phyloP scores from a whole-genome alignment of 2,329 filamentous ascomycete genomes.

The Periconia sp. region DNA sequence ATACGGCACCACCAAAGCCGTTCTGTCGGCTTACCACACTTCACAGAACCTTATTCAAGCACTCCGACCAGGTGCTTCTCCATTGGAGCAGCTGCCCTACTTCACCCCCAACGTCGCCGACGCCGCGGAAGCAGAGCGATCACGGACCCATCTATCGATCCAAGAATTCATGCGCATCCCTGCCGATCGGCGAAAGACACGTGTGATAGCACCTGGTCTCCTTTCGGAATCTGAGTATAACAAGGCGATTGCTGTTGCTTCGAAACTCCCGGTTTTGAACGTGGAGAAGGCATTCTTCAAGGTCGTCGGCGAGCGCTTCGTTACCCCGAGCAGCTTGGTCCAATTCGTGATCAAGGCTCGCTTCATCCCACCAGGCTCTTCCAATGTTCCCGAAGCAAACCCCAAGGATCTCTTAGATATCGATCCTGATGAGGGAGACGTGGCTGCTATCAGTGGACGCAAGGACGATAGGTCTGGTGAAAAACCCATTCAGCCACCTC shows the following conservation, averaged over 20 bases:
- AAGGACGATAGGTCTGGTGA: conserved; percentile 70
- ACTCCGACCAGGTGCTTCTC: conserved; percentile 79
- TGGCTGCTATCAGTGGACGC: conserved; percentile 82
- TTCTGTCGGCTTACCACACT: conserved; percentile 80
- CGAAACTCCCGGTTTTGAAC: conserved; percentile 81
- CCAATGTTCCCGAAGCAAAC: conserved; percentile 74
- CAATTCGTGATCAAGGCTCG: conserved; percentile 95
- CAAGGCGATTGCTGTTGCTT: conserved; percentile 75
- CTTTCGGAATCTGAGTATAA: conserved; percentile 79
- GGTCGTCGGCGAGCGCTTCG: conserved; percentile 90
- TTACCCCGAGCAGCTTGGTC: conserved; percentile 90
- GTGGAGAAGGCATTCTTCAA: conserved; percentile 98
- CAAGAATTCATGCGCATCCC: conserved; percentile 89
- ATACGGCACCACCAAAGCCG: conserved; percentile 81
- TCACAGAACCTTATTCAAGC: conserved; percentile 92
- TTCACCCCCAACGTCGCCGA: conserved; percentile 71
- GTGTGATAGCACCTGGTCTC: conserved; percentile 73
- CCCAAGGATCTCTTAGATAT: conserved; percentile 85
- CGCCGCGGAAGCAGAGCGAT: conserved; percentile 72
- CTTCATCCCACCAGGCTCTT: conserved; percentile 85
- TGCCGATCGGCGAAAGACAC: conserved; percentile 72
- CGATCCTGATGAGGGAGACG: conserved; percentile 90
- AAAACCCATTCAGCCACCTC: conserved; percentile 73
- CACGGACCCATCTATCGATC: conserved; percentile 70
- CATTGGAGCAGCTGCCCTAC: conserved; percentile 88